Evolutionary conservation across 2,329 filamentous ascomycete species (phyloP), one percentile per base, ranked within the genome.

Genomic region (Plectosphaerella cucumerina): DNA sequence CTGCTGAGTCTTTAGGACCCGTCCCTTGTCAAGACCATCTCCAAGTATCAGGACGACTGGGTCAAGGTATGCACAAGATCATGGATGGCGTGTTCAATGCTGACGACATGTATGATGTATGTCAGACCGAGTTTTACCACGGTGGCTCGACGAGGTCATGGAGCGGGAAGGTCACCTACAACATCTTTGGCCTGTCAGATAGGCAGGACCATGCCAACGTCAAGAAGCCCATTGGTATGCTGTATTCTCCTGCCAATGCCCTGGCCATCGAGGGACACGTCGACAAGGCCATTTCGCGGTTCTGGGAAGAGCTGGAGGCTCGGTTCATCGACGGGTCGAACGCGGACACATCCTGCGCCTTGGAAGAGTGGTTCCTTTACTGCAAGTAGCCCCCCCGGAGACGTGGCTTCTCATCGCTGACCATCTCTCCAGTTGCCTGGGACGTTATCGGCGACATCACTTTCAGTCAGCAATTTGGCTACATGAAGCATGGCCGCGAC

Each of bases 361-460:
- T 82, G 0, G 78, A 77, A 1, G 63, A 65, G 35, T 77, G 72
- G 68, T 65, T 77, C 49, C 64, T 67, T 56, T 68, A 60, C 56
- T 67, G 53, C 21, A 48, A 51, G 5, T 53, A 51, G 17, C 3
- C 39, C 23, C 26, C 11, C 31, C 58, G 54, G 9, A 6, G n/a
- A 39, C 6, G 18, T 5, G 8, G 9, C 15, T 14, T 14, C 35
- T 20, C 15, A 14, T n/a, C 20, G 10, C 23, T 33, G 21, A 18
- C 26, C 15, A 8, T 18, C 6, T 23, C 20, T 20, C 21, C 26
- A 65, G 63, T 53, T 22, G 53, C 71, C 5, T 74, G 70, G 62
- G 73, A 76, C 56, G 73, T 80, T 50, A 67, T 81, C 2, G 77
- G 76, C 18, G 76, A 80, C 60, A 73, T 80, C 8, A 70, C 72